Conservation (phyloP, 148 eudicot genomes). For the Vaccinium corymbosum region DNA sequence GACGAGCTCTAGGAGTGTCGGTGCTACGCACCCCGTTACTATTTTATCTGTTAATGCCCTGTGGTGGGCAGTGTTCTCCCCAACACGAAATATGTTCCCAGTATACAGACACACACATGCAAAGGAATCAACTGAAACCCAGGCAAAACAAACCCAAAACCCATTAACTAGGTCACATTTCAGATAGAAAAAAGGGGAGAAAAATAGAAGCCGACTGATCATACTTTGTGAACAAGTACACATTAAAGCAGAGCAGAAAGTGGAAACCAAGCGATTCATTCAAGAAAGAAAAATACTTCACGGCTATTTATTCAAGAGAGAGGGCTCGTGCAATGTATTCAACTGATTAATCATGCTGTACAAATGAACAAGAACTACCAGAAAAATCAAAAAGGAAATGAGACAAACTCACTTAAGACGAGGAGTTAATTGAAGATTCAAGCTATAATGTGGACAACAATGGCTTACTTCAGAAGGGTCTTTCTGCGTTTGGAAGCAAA, state of each 20-base stretch:
- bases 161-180: not conserved
- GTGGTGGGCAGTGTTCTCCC: not conserved
- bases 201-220: not conserved
- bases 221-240: not conserved
- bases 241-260: not conserved
- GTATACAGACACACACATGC: not conserved
- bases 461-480: conserved; percentile 2
- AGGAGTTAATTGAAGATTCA: not conserved
- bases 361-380: not conserved
- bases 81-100: not conserved
- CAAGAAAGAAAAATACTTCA: too few relatives aligned
- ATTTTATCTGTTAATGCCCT: too few relatives aligned
- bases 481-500: not conserved
- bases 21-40: too few relatives aligned
- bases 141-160: not conserved
- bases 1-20: too few relatives aligned
- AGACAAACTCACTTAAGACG: not conserved
- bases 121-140: not conserved
- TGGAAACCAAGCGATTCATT: too few relatives aligned
- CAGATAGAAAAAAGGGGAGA: not conserved
- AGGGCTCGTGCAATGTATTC: too few relatives aligned
- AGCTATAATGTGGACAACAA: not conserved
- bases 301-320: too few relatives aligned
- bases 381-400: not conserved
- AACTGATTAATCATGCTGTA: too few relatives aligned